phyloP scores from a whole-genome alignment of 75 land plant genomes.

The Pseudotsuga menziesii region DNA sequence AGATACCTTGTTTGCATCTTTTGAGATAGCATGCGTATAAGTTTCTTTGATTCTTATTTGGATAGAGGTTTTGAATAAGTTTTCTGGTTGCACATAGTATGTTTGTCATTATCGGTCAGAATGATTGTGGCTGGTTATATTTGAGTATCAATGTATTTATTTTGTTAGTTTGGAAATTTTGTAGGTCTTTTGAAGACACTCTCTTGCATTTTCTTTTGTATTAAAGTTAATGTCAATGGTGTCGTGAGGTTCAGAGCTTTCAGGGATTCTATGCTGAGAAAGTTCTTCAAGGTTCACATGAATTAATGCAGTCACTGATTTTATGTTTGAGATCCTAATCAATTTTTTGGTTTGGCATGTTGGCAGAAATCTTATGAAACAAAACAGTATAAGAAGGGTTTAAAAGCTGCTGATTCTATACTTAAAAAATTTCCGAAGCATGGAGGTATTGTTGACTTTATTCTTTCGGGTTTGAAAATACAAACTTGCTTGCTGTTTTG shows the following conservation, averaged over 20 bases:
- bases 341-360: not conserved
- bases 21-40: too few species aligned
- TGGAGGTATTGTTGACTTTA: constrained; percentile 65
- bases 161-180: not conserved
- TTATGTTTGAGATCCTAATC: not conserved
- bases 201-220: not conserved
- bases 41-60: too few species aligned
- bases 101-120: too few species aligned
- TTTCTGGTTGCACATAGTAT: too few species aligned
- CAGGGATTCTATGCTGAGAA: not conserved
- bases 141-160: too few species aligned
- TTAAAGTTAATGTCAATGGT: not conserved
- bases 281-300: not conserved
- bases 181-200: not conserved
- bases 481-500: not conserved
- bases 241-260: too few species aligned
- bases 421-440: constrained; percentile 91
- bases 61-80: too few species aligned
- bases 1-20: too few species aligned
- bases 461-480: not conserved
- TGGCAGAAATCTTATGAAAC: constrained; percentile 98
- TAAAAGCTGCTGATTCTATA: constrained; percentile 96
- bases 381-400: constrained; percentile 97
- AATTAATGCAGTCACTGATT: not conserved
- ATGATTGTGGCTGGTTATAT: too few species aligned